phyloP scores from a whole-genome alignment of 768 basidiomycete genomes.

The Tephrocybe sp. region DNA sequence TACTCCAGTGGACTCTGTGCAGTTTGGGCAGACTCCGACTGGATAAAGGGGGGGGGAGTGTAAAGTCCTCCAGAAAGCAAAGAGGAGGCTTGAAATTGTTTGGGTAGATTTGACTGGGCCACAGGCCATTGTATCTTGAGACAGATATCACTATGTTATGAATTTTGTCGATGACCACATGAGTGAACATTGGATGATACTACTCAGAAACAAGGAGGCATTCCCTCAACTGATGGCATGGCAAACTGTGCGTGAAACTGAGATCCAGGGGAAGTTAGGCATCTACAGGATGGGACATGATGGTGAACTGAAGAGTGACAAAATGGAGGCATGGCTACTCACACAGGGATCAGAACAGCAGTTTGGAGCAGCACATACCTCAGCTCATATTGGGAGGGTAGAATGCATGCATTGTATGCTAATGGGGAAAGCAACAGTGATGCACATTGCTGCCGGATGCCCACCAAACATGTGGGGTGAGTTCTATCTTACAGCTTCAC shows the following conservation, averaged over 20 bases:
- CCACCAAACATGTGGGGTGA: neutral
- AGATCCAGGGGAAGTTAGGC: neutral
- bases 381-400: neutral
- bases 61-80: neutral
- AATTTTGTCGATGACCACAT: neutral
- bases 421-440: neutral
- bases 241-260: neutral
- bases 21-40: too few relatives aligned
- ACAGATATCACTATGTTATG: neutral
- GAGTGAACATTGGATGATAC: neutral
- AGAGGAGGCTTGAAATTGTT: constrained; percentile 4
- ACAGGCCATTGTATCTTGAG: neutral
- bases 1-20: too few relatives aligned
- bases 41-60: too few relatives aligned
- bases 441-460: neutral
- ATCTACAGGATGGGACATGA: neutral
- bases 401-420: neutral
- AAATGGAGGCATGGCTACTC: neutral
- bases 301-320: neutral
- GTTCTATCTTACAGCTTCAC: neutral
- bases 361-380: neutral
- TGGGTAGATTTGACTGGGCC: constrained; percentile 8
- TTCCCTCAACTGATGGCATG: neutral
- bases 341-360: neutral
- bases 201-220: neutral